Evolutionary conservation across 192 early-diverging fungal species (phyloP).

Genomic region (Cetraspora pellucida): DNA sequence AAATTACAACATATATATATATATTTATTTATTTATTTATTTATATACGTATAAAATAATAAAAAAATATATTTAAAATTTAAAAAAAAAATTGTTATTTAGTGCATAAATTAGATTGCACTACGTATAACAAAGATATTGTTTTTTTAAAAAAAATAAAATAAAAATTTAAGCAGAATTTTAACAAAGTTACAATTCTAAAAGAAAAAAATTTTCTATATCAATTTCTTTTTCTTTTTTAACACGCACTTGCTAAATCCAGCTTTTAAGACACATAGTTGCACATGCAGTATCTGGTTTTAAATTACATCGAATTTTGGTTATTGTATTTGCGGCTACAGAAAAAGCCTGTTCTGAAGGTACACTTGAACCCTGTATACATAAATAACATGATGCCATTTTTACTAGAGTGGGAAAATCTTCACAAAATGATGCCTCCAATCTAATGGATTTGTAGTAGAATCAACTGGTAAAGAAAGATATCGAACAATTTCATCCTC

Average conservation of each 20-base stretch:
- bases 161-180: too few relatives aligned
- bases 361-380: constrained; percentile 17
- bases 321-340: background rate
- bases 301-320: constrained; percentile 19
- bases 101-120: too few relatives aligned
- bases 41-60: too few relatives aligned
- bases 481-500: constrained; percentile 18
- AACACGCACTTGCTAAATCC: background rate
- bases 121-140: too few relatives aligned
- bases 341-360: constrained; percentile 13
- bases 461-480: constrained; percentile 2
- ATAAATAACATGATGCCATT: constrained; percentile 7
- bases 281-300: constrained; percentile 8
- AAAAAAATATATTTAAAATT: too few relatives aligned
- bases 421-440: background rate
- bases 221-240: background rate
- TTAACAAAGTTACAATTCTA: too few relatives aligned
- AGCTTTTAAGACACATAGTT: constrained; percentile 12
- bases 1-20: too few relatives aligned
- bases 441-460: constrained; percentile 3
- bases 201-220: too few relatives aligned
- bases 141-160: too few relatives aligned
- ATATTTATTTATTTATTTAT: too few relatives aligned
- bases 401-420: too few relatives aligned
- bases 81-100: too few relatives aligned